Conservation (phyloP, 1,284 basidiomycete genomes). For the Sporisorium reilianum region DNA sequence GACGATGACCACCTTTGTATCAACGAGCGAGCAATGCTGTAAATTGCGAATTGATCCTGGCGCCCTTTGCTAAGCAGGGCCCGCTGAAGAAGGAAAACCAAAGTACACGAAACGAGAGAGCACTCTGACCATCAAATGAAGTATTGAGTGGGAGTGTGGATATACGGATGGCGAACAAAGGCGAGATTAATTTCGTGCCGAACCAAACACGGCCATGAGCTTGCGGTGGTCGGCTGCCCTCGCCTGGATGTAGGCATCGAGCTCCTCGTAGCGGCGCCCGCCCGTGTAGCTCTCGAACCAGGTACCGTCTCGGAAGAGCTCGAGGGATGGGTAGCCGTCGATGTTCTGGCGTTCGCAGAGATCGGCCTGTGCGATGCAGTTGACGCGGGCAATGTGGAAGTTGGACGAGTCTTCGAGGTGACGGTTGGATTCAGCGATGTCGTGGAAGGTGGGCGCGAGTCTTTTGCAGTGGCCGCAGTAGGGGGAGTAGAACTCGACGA, state of each 20-base stretch:
- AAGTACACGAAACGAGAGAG: not conserved
- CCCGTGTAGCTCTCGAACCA: constrained; percentile 41
- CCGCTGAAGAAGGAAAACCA: not conserved
- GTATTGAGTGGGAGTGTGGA: not conserved
- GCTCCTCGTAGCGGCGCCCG: constrained; percentile 29
- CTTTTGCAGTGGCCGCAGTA: constrained; percentile 80
- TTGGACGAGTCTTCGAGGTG: constrained; percentile 53
- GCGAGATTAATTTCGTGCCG: not conserved
- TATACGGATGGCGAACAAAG: not conserved
- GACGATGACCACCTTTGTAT: not conserved
- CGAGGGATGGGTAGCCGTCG: constrained; percentile 45
- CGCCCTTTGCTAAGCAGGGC: not conserved
- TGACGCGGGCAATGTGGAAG: constrained; percentile 62
- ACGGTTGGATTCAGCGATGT: constrained; percentile 72
- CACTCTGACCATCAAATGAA: not conserved
- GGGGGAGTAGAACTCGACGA: constrained; percentile 72
- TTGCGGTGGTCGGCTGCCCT: constrained; percentile 42
- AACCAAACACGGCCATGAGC: constrained; percentile 12
- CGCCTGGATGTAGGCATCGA: constrained; percentile 41
- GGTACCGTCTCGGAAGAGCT: constrained; percentile 54
- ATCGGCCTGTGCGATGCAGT: constrained; percentile 59
- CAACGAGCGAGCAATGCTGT: not conserved
- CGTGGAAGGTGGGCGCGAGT: constrained; percentile 85
- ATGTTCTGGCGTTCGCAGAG: constrained; percentile 60
- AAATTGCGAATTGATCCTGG: not conserved